Conservation (phyloP, 371 early-diverging fungal genomes). For the Fennellomyces sp. region DNA sequence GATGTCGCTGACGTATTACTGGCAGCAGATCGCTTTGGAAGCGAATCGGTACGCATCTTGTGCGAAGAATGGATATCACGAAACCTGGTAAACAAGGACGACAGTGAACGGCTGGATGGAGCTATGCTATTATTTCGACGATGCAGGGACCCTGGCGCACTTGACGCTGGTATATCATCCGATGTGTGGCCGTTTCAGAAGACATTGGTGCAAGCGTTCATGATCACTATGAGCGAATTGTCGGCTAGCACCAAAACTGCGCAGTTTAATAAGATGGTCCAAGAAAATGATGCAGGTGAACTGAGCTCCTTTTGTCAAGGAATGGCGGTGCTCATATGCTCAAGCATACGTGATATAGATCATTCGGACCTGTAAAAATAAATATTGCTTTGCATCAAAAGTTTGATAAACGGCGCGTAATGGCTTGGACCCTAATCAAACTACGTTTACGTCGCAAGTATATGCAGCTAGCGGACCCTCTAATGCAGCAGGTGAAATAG, state of each 20-base stretch:
- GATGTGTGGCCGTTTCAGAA: slow-evolving; percentile 32
- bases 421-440: too few relatives aligned
- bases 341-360: too few relatives aligned
- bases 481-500: too few relatives aligned
- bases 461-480: too few relatives aligned
- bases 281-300: slow-evolving; percentile 21
- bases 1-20: slow-evolving; percentile 26
- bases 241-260: slow-evolving; percentile 10
- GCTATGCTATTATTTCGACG: slow-evolving; percentile 23
- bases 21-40: slow-evolving; percentile 32
- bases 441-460: too few relatives aligned
- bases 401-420: too few relatives aligned
- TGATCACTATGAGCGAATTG: slow-evolving; percentile 11
- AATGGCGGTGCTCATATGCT: slow-evolving; percentile 10
- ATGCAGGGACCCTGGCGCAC: slow-evolving; percentile 24
- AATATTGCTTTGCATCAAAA: too few relatives aligned
- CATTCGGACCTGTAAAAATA: too few relatives aligned
- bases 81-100: neutral
- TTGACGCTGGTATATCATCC: slow-evolving; percentile 24
- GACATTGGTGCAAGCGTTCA: slow-evolving; percentile 13
- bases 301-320: slow-evolving; percentile 30
- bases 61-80: slow-evolving; percentile 35
- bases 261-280: slow-evolving; percentile 22
- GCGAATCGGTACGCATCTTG: slow-evolving; percentile 3
- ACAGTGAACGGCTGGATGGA: slow-evolving; percentile 17